Evolutionary conservation across 2,329 filamentous ascomycete species (phyloP).

Genomic region (Penicillium psychrosexuale): DNA sequence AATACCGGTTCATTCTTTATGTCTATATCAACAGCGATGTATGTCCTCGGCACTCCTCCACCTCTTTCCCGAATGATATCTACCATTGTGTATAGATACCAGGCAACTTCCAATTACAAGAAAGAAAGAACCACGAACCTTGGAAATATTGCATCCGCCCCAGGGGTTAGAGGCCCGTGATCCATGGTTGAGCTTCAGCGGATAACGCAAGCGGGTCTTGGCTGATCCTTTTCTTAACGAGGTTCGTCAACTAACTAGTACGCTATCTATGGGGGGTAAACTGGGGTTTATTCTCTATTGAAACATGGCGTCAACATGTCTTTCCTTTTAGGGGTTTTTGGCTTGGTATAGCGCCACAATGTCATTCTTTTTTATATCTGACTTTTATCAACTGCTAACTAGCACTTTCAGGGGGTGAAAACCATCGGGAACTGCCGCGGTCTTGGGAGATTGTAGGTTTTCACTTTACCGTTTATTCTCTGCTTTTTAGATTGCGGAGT

Average conservation of each 20-base stretch:
- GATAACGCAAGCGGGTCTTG: not conserved
- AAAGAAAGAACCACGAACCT: not conserved
- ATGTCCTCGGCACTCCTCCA: not conserved
- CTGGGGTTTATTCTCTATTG: not conserved
- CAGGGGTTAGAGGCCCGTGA: not conserved
- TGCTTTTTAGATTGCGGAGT: not conserved
- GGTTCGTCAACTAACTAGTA: not conserved
- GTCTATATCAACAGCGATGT: not conserved
- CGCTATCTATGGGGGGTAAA: not conserved
- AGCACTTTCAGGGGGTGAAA: slow-evolving; percentile 1
- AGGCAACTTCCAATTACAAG: not conserved
- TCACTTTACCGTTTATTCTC: not conserved
- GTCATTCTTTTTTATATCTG: slow-evolving; percentile 5
- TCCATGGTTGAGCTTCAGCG: not conserved
- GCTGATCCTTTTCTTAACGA: not conserved
- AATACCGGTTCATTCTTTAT: not conserved
- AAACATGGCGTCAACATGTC: not conserved
- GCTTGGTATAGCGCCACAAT: slow-evolving; percentile 3
- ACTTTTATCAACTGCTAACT: not conserved
- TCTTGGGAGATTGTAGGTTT: not conserved
- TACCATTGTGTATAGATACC: not conserved
- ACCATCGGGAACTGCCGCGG: not conserved
- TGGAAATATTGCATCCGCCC: not conserved
- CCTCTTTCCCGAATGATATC: not conserved
- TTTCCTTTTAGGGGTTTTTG: not conserved